Conservation (phyloP, 2,329 filamentous ascomycete genomes). For the Talaromyces sp. region DNA sequence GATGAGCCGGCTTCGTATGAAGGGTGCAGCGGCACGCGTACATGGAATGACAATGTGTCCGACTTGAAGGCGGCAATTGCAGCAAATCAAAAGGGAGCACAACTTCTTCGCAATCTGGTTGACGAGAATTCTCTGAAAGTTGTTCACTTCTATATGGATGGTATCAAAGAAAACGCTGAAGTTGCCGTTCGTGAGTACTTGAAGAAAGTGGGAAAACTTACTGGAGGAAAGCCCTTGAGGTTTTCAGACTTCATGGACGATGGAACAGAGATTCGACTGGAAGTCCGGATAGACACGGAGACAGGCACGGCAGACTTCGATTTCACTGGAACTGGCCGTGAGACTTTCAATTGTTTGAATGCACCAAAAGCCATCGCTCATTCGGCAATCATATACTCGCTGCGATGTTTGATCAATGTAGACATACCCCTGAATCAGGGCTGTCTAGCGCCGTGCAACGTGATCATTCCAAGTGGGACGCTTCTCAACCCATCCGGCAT, state of each 20-base stretch:
- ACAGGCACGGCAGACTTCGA: constrained; percentile 75
- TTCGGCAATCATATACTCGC: constrained; percentile 78
- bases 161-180: constrained; percentile 76
- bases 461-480: constrained; percentile 64
- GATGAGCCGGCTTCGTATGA: constrained; percentile 68
- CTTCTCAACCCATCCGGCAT: constrained; percentile 71
- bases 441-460: constrained; percentile 70
- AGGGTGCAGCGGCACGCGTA: constrained; percentile 73
- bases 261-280: constrained; percentile 70
- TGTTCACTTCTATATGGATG: constrained; percentile 79
- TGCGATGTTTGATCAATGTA: constrained; percentile 72
- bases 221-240: constrained; percentile 63
- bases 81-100: constrained; percentile 70
- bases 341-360: constrained; percentile 77
- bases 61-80: constrained; percentile 84
- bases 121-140: constrained; percentile 33
- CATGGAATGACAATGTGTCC: constrained; percentile 76
- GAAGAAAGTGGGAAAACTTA: constrained; percentile 62
- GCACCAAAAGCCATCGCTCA: constrained; percentile 78
- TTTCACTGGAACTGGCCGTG: constrained; percentile 70
- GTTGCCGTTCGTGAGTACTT: constrained; percentile 69
- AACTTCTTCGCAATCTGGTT: constrained; percentile 2
- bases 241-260: constrained; percentile 85
- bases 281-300: constrained; percentile 66
- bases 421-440: constrained; percentile 86